Evolutionary conservation across 106 monocot genomes (phyloP), one percentile per base, ranked within the genome.

Genomic region (Gastrodia elata): DNA sequence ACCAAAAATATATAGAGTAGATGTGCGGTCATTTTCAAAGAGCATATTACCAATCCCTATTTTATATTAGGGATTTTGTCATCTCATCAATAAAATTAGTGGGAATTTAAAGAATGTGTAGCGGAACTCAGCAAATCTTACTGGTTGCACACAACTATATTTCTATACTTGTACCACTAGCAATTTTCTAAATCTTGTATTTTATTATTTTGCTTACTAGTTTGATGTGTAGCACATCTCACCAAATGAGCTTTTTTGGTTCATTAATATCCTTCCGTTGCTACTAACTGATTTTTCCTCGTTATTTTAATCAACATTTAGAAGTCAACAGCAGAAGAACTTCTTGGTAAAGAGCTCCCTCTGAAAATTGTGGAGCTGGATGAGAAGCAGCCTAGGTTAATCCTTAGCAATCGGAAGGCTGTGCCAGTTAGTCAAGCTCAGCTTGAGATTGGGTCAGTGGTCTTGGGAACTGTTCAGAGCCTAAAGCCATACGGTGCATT

Each of bases 401-500:
- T 98, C 28, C 90, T 98, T 73, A 93, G 97, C 73, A 93, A 98
- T 58, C 87, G 90, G 78, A 98, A 91, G 82, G 93, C 97, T 15
- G 82, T 93, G 88, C 91, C 84, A 58, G 91, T 88, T 67, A 87
- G 81, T 68, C 97, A 93, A 75, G 90, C 88, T 65, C 97, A 98
- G 80, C 90, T 98, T 71, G 93, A 88, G 39, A 98, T 98, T 64
- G 97, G 97, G 30, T 93, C 90, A 0, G 97, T 98, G 61, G 93
- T 98, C 35, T 40, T 83, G 18, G 97, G 93, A 79, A 93, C 86
- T 48, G 97, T 98, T 20, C 89, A 90, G 67, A 98, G 93, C 75
- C 36, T 98, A 65, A 98, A 91, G 76, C 93, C 97, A 40, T 98
- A 93, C 73, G 97, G 93, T 73, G 97, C 97, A 24, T 91, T 98